phyloP scores from a whole-genome alignment of 768 basidiomycete species.

The Chalciporus sphaerocephalus region DNA sequence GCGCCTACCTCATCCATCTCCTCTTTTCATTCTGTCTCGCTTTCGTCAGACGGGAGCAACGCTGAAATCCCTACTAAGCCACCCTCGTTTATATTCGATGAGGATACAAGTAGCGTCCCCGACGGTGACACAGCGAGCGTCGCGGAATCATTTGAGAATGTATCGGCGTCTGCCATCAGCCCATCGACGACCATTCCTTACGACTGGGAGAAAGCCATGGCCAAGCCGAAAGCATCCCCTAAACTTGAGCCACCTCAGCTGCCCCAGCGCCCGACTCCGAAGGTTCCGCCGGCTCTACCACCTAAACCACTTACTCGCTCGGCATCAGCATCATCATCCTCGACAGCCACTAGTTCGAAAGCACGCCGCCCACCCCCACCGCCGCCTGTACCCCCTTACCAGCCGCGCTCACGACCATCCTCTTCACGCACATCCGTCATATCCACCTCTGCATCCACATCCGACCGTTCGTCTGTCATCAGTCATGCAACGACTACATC shows the following conservation, averaged over 20 bases:
- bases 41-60: conserved; percentile 57
- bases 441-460: conserved; percentile 40
- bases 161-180: conserved; percentile 53
- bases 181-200: conserved; percentile 45
- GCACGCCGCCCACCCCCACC: conserved; percentile 41
- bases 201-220: conserved; percentile 50
- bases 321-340: conserved; percentile 34
- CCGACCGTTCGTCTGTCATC: conserved; percentile 61
- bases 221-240: conserved; percentile 28
- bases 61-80: conserved; percentile 32
- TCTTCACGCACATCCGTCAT: conserved; percentile 37
- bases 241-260: conserved; percentile 41
- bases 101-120: conserved; percentile 27
- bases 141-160: conserved; percentile 70
- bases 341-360: conserved; percentile 34
- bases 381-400: conserved; percentile 35
- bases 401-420: conserved; percentile 26
- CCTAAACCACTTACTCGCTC: conserved; percentile 31
- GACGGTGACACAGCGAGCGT: conserved; percentile 54
- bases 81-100: conserved; percentile 46
- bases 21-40: conserved; percentile 79
- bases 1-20: conserved; percentile 68
- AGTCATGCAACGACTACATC: conserved; percentile 42
- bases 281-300: conserved; percentile 17
- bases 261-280: conserved; percentile 41